Base-by-base conservation (phyloP, 2,329 filamentous ascomycete genomes). In the Aspergillus aculeatinus region DNA sequence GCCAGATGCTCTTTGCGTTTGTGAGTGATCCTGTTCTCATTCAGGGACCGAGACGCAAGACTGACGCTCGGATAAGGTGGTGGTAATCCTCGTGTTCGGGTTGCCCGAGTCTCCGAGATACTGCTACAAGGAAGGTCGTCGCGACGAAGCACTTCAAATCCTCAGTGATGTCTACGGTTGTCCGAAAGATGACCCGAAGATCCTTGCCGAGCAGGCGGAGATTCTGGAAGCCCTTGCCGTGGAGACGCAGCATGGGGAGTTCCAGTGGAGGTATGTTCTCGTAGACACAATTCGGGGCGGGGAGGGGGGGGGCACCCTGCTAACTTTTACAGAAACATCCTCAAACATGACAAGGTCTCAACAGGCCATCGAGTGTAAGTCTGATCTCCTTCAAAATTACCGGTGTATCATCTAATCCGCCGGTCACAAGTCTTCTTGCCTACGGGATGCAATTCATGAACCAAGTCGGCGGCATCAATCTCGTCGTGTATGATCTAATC, bases 361-460 rank as follows among this genome's bases (percentile, higher is more conserved):
- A 83, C 76, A 2, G 70, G 80, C 0, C 64, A 76, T 14, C 70
- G 81, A 10, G 77, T 83, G 64, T 64, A 59, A 47, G 60, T 58
- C 35, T 23, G 10, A 4, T 25, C 39, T 42, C 19, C 33, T n/a
- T 19, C n/a, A 47, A 5, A 6, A 4, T n/a, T 23, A 7, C 23
- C 23, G 23, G 4, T 23, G 23, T 23, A 4, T 23, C 4, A 25
- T 10, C 23, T 39, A 6, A 33, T 31, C 59, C 39, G 61, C n/a
- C n/a, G 12, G 16, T 16, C n/a, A 4, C 27, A 21, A 64, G 64
- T 7, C 65, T 82, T 4, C 73, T 84, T 2, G 81, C 80, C 0
- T 82, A 75, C 63, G 74, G 77, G 25, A 77, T 79, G 60, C 77
- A 81, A 59, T 77, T 80, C 57, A 81, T 82, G 79, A 80, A 85